phyloP scores from a whole-genome alignment of 208 protist species.

The Acanthamoeba lenticulata region DNA sequence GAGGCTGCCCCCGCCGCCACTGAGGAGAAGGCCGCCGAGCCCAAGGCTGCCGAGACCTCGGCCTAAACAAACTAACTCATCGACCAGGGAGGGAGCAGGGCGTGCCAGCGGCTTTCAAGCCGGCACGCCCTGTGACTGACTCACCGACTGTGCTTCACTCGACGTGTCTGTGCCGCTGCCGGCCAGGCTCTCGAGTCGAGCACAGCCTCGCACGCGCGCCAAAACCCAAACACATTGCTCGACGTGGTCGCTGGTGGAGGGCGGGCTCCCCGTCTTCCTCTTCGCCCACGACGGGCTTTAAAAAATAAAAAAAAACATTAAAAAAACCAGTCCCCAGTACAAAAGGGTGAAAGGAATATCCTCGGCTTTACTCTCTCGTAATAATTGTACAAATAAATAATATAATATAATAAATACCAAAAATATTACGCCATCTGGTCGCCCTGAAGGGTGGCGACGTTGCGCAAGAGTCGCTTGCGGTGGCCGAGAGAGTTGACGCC shows the following conservation, averaged over 20 bases:
- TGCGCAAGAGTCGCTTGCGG: not conserved
- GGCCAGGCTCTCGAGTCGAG: no score
- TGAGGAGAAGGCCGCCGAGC: conserved; percentile 31
- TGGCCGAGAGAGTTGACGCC: conserved; percentile 2
- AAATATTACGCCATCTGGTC: not conserved
- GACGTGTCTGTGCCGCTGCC: no score
- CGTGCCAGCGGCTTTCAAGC: not conserved
- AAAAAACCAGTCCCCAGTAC: no score
- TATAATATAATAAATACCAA: not conserved
- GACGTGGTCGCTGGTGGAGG: no score
- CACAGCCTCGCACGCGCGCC: no score
- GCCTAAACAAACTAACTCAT: not conserved
- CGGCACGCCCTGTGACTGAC: not conserved
- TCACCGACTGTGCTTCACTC: no score
- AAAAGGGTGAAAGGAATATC: not conserved
- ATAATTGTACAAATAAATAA: no score
- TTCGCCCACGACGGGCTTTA: no score
- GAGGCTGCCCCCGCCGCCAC: not conserved
- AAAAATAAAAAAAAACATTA: no score
- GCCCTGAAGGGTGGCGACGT: not conserved
- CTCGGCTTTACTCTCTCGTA: not conserved
- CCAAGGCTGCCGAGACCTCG: not conserved
- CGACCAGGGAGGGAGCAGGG: not conserved
- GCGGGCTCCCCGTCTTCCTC: no score
- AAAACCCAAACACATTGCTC: no score